Evolutionary conservation across 805 yeast species (phyloP).

Genomic region (Blastobotrys attinorum): DNA sequence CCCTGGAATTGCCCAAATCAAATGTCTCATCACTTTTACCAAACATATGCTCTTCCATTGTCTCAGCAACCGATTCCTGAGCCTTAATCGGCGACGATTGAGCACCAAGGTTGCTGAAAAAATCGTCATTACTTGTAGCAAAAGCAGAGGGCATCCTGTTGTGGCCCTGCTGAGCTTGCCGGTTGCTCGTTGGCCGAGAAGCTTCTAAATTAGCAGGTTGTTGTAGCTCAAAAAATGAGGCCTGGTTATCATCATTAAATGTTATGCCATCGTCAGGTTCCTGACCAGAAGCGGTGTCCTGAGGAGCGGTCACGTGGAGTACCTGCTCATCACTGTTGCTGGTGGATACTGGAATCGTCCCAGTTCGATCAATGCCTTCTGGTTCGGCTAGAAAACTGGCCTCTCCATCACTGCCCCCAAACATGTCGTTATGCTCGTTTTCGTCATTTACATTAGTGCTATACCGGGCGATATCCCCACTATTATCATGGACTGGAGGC

Average conservation of each 20-base stretch:
- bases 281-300: not conserved
- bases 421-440: not conserved
- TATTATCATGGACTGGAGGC: not conserved
- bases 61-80: not conserved
- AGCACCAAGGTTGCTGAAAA: conserved; percentile 1
- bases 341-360: too few species aligned
- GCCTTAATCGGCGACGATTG: not conserved
- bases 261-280: not conserved
- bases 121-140: conserved; percentile 6
- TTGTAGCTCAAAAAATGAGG: not conserved
- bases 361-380: too few species aligned
- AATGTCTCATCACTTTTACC: not conserved
- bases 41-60: not conserved
- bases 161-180: too few species aligned
- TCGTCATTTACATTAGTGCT: too few species aligned
- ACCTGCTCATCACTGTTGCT: too few species aligned
- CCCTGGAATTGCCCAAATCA: not conserved
- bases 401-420: not conserved
- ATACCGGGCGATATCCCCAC: too few species aligned
- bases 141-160: conserved; percentile 9
- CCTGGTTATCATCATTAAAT: not conserved
- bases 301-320: too few species aligned
- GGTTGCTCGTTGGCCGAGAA: too few species aligned
- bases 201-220: not conserved
- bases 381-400: not conserved